Evolutionary conservation across 2,329 filamentous ascomycete species (phyloP).

Genomic region (Pestalotiopsis sp.): DNA sequence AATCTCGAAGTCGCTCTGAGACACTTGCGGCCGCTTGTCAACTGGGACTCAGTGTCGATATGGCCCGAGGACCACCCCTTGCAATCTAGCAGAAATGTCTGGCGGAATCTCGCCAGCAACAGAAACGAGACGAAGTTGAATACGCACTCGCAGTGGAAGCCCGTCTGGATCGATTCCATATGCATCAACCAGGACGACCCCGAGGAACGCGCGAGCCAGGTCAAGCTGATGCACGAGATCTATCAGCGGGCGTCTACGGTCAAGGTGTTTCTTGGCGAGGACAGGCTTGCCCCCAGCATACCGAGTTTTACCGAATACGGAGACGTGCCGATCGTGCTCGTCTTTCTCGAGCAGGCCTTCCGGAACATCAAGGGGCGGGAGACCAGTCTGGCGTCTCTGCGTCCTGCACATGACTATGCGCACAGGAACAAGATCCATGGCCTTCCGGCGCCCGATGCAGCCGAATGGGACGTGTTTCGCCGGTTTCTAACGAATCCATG

Average conservation of each 20-base stretch:
- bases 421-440: neutral
- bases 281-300: neutral
- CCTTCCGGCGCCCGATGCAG: neutral
- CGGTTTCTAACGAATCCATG: conserved; percentile 13
- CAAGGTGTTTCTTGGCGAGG: conserved; percentile 22
- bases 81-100: conserved; percentile 19
- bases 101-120: conserved; percentile 19
- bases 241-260: conserved; percentile 18
- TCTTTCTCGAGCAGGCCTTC: conserved; percentile 4
- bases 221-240: conserved; percentile 23
- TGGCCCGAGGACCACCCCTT: conserved; percentile 19
- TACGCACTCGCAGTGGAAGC: conserved; percentile 14
- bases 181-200: conserved; percentile 23
- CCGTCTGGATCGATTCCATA: conserved; percentile 21
- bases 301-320: neutral
- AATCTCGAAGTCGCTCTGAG: conserved; percentile 22
- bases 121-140: conserved; percentile 19
- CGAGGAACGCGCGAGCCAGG: conserved; percentile 20
- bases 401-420: neutral
- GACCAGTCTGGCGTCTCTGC: neutral
- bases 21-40: conserved; percentile 18
- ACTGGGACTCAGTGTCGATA: conserved; percentile 21
- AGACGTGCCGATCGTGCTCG: conserved; percentile 1
- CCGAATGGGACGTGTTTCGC: neutral
- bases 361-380: neutral